These are phyloP conservation scores for Styphnolobium japonicum DNA, from an alignment of 306 rosid species.

Conservation along the genomic window DNA sequence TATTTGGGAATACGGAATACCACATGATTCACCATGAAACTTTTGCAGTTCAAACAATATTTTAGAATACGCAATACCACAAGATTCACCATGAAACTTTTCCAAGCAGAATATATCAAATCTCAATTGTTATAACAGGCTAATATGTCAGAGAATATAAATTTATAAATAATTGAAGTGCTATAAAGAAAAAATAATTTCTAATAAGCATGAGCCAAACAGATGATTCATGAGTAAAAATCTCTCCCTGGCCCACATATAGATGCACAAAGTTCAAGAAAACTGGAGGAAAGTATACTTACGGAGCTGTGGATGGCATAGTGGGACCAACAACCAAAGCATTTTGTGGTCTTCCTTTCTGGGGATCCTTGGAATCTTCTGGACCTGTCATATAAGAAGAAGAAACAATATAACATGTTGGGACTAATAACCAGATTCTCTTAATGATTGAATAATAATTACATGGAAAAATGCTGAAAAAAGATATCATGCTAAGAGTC, in stretches of 20 bases:
- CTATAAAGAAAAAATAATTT: background rate
- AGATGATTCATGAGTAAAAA: background rate
- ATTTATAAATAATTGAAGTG: background rate
- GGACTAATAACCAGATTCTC: background rate
- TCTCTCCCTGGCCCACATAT: background rate
- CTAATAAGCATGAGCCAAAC: background rate
- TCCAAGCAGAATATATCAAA: background rate
- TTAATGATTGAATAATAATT: background rate
- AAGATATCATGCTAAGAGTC: background rate
- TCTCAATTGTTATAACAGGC: background rate
- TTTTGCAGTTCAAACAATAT: background rate
- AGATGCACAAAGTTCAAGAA: background rate
- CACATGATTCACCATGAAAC: constrained; percentile 1
- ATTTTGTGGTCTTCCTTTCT: constrained; percentile 57
- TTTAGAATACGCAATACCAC: background rate
- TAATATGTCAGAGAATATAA: background rate
- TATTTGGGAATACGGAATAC: constrained; percentile 1
- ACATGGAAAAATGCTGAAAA: background rate
- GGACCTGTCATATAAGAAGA: constrained; percentile 44
- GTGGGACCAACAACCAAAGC: constrained; percentile 86
- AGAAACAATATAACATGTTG: constrained; percentile 11
- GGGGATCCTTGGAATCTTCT: constrained; percentile 52
- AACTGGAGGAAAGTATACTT: constrained; percentile 15
- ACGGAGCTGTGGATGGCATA: constrained; percentile 65
- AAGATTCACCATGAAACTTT: background rate